Evolutionary conservation across 1,284 basidiomycete genomes (phyloP).

Genomic region (Prillingera fragicola): DNA sequence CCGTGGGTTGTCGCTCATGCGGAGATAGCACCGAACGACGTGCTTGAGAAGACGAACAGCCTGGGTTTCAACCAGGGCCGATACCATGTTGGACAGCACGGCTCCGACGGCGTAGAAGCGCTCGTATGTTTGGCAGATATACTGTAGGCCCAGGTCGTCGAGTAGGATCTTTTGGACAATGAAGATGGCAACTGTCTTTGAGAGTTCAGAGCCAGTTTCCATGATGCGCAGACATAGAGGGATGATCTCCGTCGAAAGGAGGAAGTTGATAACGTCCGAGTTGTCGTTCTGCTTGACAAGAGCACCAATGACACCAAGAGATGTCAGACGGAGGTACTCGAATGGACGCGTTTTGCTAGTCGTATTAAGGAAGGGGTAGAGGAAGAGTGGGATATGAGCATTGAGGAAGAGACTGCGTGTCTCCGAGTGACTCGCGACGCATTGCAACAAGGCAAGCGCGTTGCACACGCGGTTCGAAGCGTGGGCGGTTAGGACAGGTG

Average conservation of each 20-base stretch:
- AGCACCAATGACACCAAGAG: slow-evolving; percentile 95
- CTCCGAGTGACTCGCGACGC: slow-evolving; percentile 92
- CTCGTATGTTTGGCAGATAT: slow-evolving; percentile 99
- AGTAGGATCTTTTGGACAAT: slow-evolving; percentile 99
- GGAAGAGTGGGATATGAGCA: slow-evolving; percentile 95
- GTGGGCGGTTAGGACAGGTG: slow-evolving; percentile 93
- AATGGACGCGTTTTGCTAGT: slow-evolving; percentile 98
- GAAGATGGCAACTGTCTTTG: slow-evolving; percentile 99
- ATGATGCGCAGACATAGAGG: slow-evolving; percentile 98
- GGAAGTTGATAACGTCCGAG: slow-evolving; percentile 96
- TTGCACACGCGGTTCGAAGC: slow-evolving; percentile 99
- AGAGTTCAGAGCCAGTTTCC: slow-evolving; percentile 99
- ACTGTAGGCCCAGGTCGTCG: slow-evolving; percentile 95
- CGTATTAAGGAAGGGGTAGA: slow-evolving; percentile 99
- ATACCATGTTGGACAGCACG: slow-evolving; percentile 98
- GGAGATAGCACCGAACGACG: slow-evolving; percentile 93
- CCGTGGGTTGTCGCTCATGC: slow-evolving; percentile 93
- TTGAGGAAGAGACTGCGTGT: slow-evolving; percentile 88
- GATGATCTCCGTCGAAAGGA: slow-evolving; percentile 98
- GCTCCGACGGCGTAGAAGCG: slow-evolving; percentile 98
- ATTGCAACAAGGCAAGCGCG: slow-evolving; percentile 93
- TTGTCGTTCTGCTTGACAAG: slow-evolving; percentile 99
- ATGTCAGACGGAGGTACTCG: slow-evolving; percentile 96
- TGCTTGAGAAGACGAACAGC: slow-evolving; percentile 95
- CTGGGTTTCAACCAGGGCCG: slow-evolving; percentile 91